These are phyloP conservation scores for Lyophyllum atratum DNA, from an alignment of 768 basidiomycete genomes.

Conservation along the genomic window DNA sequence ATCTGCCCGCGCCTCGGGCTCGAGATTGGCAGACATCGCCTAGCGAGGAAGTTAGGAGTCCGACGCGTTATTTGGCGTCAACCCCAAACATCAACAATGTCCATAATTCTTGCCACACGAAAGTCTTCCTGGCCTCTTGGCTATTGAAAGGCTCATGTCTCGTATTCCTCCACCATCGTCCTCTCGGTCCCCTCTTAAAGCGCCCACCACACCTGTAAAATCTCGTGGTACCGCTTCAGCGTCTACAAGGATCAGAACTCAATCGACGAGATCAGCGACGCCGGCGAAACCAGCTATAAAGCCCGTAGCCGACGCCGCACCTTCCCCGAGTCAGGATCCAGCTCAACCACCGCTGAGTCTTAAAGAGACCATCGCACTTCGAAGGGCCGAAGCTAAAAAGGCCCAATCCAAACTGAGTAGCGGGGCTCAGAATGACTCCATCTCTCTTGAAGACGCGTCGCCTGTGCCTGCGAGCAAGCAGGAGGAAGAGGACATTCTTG, in stretches of 20 bases:
- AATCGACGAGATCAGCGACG: slow-evolving; percentile 24
- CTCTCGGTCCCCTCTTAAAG: slow-evolving; percentile 27
- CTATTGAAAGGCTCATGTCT: slow-evolving; percentile 26
- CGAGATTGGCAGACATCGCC: too few relatives aligned
- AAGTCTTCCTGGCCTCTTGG: background rate
- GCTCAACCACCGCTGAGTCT: slow-evolving; percentile 45
- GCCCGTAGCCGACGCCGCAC: slow-evolving; percentile 9
- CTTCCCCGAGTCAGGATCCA: slow-evolving; percentile 9
- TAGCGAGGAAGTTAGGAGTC: background rate
- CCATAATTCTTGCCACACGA: background rate
- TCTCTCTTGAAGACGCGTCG: slow-evolving; percentile 50
- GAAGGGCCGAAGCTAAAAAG: slow-evolving; percentile 79
- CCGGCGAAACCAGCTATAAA: slow-evolving; percentile 20
- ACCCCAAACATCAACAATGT: background rate
- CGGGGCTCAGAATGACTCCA: slow-evolving; percentile 37
- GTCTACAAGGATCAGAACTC: slow-evolving; percentile 22
- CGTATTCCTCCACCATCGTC: slow-evolving; percentile 34
- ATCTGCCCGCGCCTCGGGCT: too few relatives aligned
- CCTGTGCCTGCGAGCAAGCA: slow-evolving; percentile 33
- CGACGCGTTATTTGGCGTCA: slow-evolving; percentile 3
- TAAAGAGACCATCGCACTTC: slow-evolving; percentile 79
- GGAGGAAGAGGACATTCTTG: slow-evolving; percentile 56
- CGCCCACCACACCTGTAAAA: slow-evolving; percentile 27
- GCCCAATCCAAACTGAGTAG: slow-evolving; percentile 30
- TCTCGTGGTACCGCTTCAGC: slow-evolving; percentile 20